Conservation (phyloP, 2,329 filamentous ascomycete species). For the Paecilomyces variotii region DNA sequence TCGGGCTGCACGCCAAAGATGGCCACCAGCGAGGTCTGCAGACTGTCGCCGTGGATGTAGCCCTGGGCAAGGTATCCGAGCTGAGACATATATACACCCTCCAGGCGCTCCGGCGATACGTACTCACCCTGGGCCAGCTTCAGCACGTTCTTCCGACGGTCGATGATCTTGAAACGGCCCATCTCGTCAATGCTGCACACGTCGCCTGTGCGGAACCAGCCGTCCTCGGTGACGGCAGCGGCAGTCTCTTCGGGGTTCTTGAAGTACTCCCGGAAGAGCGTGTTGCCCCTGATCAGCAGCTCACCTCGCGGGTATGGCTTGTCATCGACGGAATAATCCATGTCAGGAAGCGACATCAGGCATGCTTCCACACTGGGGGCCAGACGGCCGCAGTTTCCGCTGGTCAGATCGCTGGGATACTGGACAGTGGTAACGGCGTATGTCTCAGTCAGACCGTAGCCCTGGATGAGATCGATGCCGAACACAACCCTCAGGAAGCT, state of each 20-base stretch:
- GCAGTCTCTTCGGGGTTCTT: slow-evolving; percentile 81
- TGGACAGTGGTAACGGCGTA: slow-evolving; percentile 73
- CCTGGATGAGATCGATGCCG: slow-evolving; percentile 70
- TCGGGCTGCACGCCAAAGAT: slow-evolving; percentile 85
- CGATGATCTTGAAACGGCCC: slow-evolving; percentile 86
- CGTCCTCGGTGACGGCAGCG: slow-evolving; percentile 74
- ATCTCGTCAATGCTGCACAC: slow-evolving; percentile 76
- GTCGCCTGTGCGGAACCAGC: slow-evolving; percentile 96
- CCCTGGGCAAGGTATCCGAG: slow-evolving; percentile 68
- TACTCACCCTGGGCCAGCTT: slow-evolving; percentile 98
- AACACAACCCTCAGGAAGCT: slow-evolving; percentile 81
- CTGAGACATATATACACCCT: slow-evolving; percentile 85
- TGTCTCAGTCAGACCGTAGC: slow-evolving; percentile 89
- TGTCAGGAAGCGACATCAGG: slow-evolving; percentile 79
- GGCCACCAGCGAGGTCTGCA: slow-evolving; percentile 72
- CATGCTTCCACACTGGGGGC: slow-evolving; percentile 64
- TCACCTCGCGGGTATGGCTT: slow-evolving; percentile 87
- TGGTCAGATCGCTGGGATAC: slow-evolving; percentile 58
- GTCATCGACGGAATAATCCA: slow-evolving; percentile 85
- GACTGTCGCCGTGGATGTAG: slow-evolving; percentile 84
- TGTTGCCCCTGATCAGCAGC: slow-evolving; percentile 72
- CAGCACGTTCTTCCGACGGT: slow-evolving; percentile 98
- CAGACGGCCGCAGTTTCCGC: slow-evolving; percentile 75
- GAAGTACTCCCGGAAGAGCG: slow-evolving; percentile 79
- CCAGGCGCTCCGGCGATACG: slow-evolving; percentile 91